Evolutionary conservation across 352 stramenopile genomes (phyloP).

Genomic region (Phytopythium helicoides): DNA sequence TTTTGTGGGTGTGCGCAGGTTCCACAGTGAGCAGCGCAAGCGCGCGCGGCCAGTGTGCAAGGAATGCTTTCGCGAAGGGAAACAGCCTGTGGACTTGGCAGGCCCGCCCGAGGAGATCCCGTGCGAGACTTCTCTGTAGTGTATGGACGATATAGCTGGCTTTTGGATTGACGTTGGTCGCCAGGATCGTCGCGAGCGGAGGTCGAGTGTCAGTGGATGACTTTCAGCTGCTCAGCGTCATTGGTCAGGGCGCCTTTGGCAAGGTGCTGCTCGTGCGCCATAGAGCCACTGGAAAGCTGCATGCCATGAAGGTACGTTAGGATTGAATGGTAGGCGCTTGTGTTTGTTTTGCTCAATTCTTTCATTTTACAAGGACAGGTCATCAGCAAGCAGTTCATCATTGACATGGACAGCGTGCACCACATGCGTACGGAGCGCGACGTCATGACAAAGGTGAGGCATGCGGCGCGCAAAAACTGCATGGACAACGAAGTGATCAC

Average conservation of each 20-base stretch:
- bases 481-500: not conserved
- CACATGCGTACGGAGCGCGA: conserved; percentile 84
- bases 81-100: conserved; percentile 26
- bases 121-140: conserved; percentile 2
- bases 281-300: conserved; percentile 45
- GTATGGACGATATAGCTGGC: not conserved
- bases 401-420: conserved; percentile 73
- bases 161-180: too few relatives aligned
- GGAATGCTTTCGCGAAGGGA: conserved; percentile 64
- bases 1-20: conserved; percentile 28
- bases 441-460: conserved; percentile 74
- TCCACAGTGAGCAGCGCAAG: conserved; percentile 53
- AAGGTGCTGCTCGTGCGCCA: conserved; percentile 81
- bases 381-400: conserved; percentile 80
- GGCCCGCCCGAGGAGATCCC: conserved; percentile 25
- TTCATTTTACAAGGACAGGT: conserved; percentile 40
- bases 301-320: conserved; percentile 72
- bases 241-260: conserved; percentile 84
- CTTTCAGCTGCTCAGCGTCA: conserved; percentile 97
- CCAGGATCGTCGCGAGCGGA: conserved; percentile 16
- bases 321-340: not conserved
- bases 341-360: not conserved
- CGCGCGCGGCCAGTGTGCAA: conserved; percentile 63
- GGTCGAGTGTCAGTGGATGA: conserved; percentile 80
- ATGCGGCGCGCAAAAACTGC: too few relatives aligned